These are phyloP conservation scores for Coccomyxa sp. DNA, from an alignment of 139 green algal genomes.

Conservation along the genomic window DNA sequence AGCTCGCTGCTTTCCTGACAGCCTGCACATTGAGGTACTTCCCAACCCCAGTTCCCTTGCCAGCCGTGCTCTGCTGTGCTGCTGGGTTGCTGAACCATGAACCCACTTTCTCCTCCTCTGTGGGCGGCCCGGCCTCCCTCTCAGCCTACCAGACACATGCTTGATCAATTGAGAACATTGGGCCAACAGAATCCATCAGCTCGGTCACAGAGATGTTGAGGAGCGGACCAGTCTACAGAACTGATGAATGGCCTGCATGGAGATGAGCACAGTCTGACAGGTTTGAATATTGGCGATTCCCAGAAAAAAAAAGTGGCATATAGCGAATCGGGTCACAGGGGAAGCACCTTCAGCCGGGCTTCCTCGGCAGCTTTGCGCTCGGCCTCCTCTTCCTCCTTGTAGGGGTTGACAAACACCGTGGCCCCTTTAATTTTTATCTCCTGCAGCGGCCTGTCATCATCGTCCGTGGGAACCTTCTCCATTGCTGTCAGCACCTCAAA, in stretches of 20 bases:
- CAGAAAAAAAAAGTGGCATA: not conserved
- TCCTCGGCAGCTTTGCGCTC: slow-evolving; percentile 48
- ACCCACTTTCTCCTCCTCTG: slow-evolving; percentile 16
- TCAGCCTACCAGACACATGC: slow-evolving; percentile 17
- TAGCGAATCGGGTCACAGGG: not conserved
- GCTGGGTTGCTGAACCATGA: slow-evolving; percentile 36
- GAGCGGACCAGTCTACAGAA: not conserved
- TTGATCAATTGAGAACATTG: not conserved
- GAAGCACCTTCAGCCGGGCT: slow-evolving; percentile 24
- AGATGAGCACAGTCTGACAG: not conserved
- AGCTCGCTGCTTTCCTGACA: not conserved
- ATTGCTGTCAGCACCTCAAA: slow-evolving; percentile 81
- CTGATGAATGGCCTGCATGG: not conserved
- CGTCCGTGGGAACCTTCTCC: slow-evolving; percentile 78
- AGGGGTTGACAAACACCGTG: slow-evolving; percentile 92
- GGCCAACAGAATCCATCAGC: not conserved
- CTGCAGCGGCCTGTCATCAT: slow-evolving; percentile 75
- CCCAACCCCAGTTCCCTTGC: slow-evolving; percentile 42
- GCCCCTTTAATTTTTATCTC: slow-evolving; percentile 71
- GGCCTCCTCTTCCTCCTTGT: slow-evolving; percentile 76
- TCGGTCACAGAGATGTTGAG: not conserved
- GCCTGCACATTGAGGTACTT: slow-evolving; percentile 45
- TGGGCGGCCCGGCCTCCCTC: slow-evolving; percentile 11
- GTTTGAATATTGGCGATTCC: too few relatives aligned
- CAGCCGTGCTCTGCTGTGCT: not conserved